A percentile compares a stretch with the other conserved stretches of the same genome.
Conservation (phyloP, 2,329 filamentous ascomycete species). For the Penicillium nordicum region DNA sequence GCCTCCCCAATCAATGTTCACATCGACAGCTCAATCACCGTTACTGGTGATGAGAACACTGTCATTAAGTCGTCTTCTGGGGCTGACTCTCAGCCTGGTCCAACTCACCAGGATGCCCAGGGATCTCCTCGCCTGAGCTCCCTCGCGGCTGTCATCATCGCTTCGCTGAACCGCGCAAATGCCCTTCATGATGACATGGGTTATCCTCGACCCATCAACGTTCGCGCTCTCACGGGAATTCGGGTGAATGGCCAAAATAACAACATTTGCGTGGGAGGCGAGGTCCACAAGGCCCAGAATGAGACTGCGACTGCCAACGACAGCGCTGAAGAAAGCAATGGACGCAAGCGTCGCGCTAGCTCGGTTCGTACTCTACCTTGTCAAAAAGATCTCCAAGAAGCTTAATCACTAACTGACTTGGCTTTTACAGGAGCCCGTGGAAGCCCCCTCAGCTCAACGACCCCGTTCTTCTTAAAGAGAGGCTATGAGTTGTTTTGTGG, state of each 20-base stretch:
- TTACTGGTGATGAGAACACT: conserved; percentile 35
- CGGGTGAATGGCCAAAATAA: conserved; percentile 15
- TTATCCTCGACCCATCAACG: not conserved
- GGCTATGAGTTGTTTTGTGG: not conserved
- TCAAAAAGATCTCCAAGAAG: not conserved
- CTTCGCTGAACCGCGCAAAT: not conserved
- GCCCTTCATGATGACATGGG: not conserved
- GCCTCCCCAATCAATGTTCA: conserved; percentile 29
- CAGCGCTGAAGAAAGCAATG: not conserved
- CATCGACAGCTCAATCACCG: conserved; percentile 36
- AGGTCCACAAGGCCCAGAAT: too few relatives aligned
- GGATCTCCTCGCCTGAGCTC: not conserved
- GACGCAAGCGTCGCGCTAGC: conserved; percentile 3
- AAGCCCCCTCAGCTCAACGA: not conserved
- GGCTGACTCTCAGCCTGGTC: not conserved
- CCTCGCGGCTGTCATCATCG: not conserved
- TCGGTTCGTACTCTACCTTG: not conserved
- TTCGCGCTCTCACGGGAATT: conserved; percentile 28
- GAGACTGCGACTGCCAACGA: not conserved
- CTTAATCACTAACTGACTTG: not conserved
- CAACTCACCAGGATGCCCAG: not conserved
- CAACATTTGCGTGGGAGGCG: not conserved
- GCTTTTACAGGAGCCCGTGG: not conserved
- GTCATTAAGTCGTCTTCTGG: conserved; percentile 20
- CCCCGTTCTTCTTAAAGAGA: not conserved